Conservation (phyloP, 257 asterid genomes). For the Parsonsia alboflavescens region DNA sequence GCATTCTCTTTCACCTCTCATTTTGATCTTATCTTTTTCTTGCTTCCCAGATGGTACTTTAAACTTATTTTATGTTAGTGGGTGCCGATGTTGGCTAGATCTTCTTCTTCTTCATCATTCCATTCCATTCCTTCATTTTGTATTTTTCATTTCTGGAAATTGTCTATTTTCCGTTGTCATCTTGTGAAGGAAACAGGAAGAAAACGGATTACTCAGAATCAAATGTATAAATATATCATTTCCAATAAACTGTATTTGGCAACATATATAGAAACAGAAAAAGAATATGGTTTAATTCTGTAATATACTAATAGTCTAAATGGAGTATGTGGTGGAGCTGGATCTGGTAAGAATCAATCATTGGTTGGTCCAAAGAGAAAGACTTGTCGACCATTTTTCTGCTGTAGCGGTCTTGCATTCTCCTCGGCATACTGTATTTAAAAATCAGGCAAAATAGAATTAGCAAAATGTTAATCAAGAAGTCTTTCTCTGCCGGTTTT, state of each 20-base stretch:
- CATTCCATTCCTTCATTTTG: neutral
- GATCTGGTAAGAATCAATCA: neutral
- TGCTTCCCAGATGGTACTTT: neutral
- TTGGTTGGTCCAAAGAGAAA: conserved; percentile 25
- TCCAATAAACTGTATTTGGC: neutral
- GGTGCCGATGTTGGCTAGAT: neutral
- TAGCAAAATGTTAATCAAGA: neutral
- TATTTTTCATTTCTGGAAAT: no score
- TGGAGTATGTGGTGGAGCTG: no score
- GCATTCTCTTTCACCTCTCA: neutral
- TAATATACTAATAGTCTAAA: no score
- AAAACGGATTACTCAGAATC: neutral
- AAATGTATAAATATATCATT: neutral
- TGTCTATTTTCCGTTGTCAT: neutral
- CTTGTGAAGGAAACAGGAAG: neutral
- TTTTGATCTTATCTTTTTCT: neutral
- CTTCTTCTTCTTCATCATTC: neutral
- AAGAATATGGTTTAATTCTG: no score
- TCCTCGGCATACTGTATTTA: conserved; percentile 43
- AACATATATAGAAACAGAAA: neutral
- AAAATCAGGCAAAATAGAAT: neutral
- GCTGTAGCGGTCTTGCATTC: conserved; percentile 69
- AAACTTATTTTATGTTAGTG: neutral
- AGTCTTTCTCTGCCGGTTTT: neutral
- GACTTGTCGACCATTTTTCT: conserved; percentile 27